Percentiles rank a stretch among this genome's conserved stretches.
Conservation (phyloP, 495 filamentous ascomycete genomes). For the Aspergillus biplanus region DNA sequence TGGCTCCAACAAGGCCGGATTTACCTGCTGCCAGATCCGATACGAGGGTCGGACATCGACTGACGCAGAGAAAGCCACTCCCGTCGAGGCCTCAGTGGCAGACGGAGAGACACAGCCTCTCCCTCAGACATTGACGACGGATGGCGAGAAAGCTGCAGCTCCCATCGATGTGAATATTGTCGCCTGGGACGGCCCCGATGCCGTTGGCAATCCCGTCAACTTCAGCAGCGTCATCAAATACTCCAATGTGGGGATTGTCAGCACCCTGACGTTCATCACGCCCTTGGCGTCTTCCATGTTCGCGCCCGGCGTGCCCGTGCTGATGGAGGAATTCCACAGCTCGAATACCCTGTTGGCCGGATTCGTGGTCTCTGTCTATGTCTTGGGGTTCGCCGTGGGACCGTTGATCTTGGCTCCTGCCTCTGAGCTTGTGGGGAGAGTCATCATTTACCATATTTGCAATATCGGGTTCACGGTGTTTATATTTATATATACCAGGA, state of each 20-base stretch:
- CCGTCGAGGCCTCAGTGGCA: too few species aligned
- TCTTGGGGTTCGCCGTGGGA: slow-evolving; percentile 46
- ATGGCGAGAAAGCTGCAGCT: too few species aligned
- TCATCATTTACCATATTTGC: background rate
- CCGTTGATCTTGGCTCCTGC: background rate
- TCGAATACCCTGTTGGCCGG: slow-evolving; percentile 49
- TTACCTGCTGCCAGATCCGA: too few species aligned
- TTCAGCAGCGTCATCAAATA: slow-evolving; percentile 52
- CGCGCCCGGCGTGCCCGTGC: slow-evolving; percentile 62
- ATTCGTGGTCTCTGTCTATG: slow-evolving; percentile 58
- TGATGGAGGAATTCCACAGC: slow-evolving; percentile 62
- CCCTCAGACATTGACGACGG: too few species aligned
- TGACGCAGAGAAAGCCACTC: too few species aligned
- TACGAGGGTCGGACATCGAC: too few species aligned
- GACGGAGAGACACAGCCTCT: too few species aligned
- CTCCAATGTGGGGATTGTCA: slow-evolving; percentile 35
- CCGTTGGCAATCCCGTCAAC: slow-evolving; percentile 71
- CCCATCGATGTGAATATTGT: too few species aligned
- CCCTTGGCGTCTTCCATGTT: slow-evolving; percentile 70
- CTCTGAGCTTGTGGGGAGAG: background rate
- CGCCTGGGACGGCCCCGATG: slow-evolving; percentile 59
- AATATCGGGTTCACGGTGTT: too few species aligned
- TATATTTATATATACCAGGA: too few species aligned
- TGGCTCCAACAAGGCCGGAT: too few species aligned
- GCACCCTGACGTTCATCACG: slow-evolving; percentile 49